These are phyloP conservation scores for Scopulariopsis brevicaulis DNA, from an alignment of 2,329 filamentous ascomycete species.

Conservation along the genomic window DNA sequence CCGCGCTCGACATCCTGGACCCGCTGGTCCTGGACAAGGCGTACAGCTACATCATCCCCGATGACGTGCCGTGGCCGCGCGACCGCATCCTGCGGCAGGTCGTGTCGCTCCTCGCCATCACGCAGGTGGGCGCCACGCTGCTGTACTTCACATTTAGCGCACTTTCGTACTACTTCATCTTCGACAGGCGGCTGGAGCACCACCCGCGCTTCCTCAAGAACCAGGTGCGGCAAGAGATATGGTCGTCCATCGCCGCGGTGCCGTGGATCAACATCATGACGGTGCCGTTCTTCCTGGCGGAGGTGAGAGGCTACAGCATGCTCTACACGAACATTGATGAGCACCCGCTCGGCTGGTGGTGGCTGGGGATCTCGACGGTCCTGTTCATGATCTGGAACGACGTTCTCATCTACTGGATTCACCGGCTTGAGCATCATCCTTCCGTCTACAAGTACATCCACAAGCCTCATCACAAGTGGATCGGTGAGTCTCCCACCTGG, in stretches of 20 bases:
- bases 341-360: slow-evolving; percentile 21
- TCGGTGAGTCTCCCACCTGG: slow-evolving; percentile 18
- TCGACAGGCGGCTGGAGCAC: slow-evolving; percentile 30
- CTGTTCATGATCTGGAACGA: slow-evolving; percentile 35
- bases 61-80: slow-evolving; percentile 21
- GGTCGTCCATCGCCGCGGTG: slow-evolving; percentile 27
- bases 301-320: slow-evolving; percentile 32
- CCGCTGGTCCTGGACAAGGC: slow-evolving; percentile 26
- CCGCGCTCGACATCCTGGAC: slow-evolving; percentile 26
- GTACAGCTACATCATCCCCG: slow-evolving; percentile 25
- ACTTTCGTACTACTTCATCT: slow-evolving; percentile 61
- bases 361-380: slow-evolving; percentile 23
- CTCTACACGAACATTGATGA: slow-evolving; percentile 26
- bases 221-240: slow-evolving; percentile 31
- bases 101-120: slow-evolving; percentile 24
- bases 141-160: slow-evolving; percentile 57
- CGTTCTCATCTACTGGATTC: slow-evolving; percentile 34
- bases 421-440: slow-evolving; percentile 31
- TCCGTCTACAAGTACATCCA: slow-evolving; percentile 33
- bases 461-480: slow-evolving; percentile 38
- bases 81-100: slow-evolving; percentile 27
- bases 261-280: slow-evolving; percentile 32
- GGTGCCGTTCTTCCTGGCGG: slow-evolving; percentile 30
- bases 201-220: slow-evolving; percentile 36
- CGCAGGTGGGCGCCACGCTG: slow-evolving; percentile 22